Evolutionary conservation across 176 grass and related monocot species (phyloP).

Genomic region (Phragmites australis): DNA sequence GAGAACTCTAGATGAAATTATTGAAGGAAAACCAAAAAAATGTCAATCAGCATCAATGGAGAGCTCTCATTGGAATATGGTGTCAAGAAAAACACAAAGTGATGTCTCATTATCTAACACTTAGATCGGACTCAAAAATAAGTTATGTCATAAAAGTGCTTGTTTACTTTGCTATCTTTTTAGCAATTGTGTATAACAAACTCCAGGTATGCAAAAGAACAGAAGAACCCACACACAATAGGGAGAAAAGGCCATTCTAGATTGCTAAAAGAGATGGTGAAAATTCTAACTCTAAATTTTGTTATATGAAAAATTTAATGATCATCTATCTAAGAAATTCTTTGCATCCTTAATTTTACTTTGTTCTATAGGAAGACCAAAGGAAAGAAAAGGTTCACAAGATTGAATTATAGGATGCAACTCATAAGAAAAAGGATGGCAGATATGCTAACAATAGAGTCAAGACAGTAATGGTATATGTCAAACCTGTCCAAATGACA

Average conservation of each 20-base stretch:
- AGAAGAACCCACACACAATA: neutral
- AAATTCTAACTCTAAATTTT: neutral
- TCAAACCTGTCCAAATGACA: too few relatives aligned
- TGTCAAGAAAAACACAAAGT: neutral
- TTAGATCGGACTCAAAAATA: neutral
- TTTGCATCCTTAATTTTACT: too few relatives aligned
- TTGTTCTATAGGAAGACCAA: neutral
- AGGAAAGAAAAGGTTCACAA: neutral
- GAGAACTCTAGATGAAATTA: neutral
- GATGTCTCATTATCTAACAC: neutral
- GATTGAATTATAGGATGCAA: neutral
- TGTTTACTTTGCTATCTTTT: neutral
- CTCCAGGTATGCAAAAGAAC: neutral
- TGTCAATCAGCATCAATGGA: conserved; percentile 4
- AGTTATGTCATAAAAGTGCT: too few relatives aligned
- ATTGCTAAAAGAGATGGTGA: neutral
- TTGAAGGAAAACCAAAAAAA: neutral
- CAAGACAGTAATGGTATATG: neutral
- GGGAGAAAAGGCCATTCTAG: neutral
- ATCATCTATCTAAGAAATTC: too few relatives aligned
- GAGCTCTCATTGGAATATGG: neutral
- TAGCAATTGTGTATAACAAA: neutral
- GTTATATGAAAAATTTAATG: neutral
- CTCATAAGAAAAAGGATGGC: conserved; percentile 20
- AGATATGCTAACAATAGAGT: neutral